Base-by-base conservation (phyloP, 495 filamentous ascomycete species). In the Parathielavia hyrcaniae region DNA sequence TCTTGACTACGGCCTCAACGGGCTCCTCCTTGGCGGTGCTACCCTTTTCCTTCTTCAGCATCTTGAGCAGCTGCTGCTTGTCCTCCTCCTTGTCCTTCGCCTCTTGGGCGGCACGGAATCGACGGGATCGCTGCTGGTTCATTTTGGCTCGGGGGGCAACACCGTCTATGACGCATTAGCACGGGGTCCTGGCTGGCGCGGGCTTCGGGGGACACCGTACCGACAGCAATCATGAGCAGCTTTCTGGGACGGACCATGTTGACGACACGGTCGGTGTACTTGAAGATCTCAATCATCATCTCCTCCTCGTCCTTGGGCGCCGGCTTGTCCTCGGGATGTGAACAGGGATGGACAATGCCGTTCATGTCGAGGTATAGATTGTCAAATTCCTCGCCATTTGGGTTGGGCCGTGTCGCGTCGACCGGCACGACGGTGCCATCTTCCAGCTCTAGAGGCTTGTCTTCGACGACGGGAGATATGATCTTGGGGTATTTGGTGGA, bases 331-430 rank as follows among this genome's bases (percentile, higher is more conserved):
- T 99, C 93, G 2, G 93, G 93, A 73, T 99, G 93, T 6, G 91
- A 96, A 75, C 93, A 99, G 2, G 95, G 95, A 81, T 99, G 93
- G 45, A 99, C 93, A 63, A 99, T 99, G 69, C 93, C 93, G 75
- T 99, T 99, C 93, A 99, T 97, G 68, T 99, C 93, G 52, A 99
- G 82, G 67, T 97, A 99, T 4, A 99, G 79, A 67, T 97, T 99
- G 72, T 99, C 92, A 65, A 92, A 88, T 69, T 97, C 91, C 72
- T 97, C 93, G 71, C 91, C 91, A 75, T 99, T 99, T 7, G 93
- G 93, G 71, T 99, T 99, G 2, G 89, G 83, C 30, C 79, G 74
- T n/a, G 85, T 87, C 19, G 78, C 81, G 66, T 97, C 90, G 43
- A 97, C 81, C 2, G 93, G 95, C 35, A 95, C 83, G 61, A 84